phyloP scores from a whole-genome alignment of 495 filamentous ascomycete genomes.

The Annulohypoxylon moriforme region DNA sequence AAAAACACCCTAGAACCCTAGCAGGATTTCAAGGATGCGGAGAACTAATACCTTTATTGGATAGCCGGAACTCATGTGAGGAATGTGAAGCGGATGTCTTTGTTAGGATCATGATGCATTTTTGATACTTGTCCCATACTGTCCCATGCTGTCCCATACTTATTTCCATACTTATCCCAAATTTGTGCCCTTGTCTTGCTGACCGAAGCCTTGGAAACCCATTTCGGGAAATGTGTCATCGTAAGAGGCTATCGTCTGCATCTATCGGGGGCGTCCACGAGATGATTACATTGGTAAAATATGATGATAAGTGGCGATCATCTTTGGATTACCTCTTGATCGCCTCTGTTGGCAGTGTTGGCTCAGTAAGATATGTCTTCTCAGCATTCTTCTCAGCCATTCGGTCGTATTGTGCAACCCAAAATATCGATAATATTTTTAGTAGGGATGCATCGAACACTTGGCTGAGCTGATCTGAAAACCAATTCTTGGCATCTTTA shows the following conservation, averaged over 20 bases:
- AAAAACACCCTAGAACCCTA: constrained; percentile 35
- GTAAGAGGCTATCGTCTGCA: constrained; percentile 5
- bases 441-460: not conserved
- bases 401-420: not conserved
- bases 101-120: constrained; percentile 20
- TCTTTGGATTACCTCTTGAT: not conserved
- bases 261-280: constrained; percentile 1
- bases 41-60: constrained; percentile 46
- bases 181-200: not conserved
- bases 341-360: not conserved
- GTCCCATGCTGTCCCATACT: not conserved
- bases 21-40: constrained; percentile 24
- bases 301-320: constrained; percentile 22
- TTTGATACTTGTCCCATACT: constrained; percentile 11
- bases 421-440: constrained; percentile 9
- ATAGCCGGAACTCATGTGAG: constrained; percentile 14
- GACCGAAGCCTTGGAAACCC: constrained; percentile 6
- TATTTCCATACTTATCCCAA: not conserved
- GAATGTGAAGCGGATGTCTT: constrained; percentile 14
- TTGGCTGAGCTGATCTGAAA: constrained; percentile 11
- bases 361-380: not conserved
- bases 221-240: constrained; percentile 5
- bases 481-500: not conserved
- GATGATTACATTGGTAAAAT: constrained; percentile 2
- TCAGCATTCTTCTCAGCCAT: not conserved